Conservation (phyloP, 179 eudicot species). For the Patellifolia procumbens region DNA sequence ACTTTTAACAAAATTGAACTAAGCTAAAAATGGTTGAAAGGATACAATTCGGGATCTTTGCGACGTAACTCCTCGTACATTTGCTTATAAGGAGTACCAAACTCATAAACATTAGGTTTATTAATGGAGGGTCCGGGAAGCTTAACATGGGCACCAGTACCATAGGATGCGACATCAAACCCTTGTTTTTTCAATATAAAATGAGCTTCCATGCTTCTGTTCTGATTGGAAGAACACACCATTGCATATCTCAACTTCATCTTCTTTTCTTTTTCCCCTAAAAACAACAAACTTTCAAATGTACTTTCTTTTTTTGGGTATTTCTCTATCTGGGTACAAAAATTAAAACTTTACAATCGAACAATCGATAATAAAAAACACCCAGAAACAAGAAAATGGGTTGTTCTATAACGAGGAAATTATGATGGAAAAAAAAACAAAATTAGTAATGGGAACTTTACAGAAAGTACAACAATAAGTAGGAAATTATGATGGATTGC, state of each 20-base stretch:
- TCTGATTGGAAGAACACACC: conserved; percentile 99
- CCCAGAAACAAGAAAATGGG: neutral
- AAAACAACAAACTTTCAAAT: neutral
- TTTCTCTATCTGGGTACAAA: conserved; percentile 5
- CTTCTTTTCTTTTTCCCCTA: neutral
- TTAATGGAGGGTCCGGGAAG: conserved; percentile 96
- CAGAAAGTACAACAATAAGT: neutral
- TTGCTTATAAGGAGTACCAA: conserved; percentile 94
- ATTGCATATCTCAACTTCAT: conserved; percentile 72
- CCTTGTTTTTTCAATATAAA: conserved; percentile 70
- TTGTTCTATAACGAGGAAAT: neutral
- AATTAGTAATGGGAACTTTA: neutral
- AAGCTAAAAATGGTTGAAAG: neutral
- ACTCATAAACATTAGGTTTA: conserved; percentile 90
- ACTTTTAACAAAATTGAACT: too few species aligned
- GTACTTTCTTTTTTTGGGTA: neutral
- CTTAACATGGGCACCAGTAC: conserved; percentile 91
- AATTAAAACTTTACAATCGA: conserved; percentile 3
- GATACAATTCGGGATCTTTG: conserved; percentile 78
- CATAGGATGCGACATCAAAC: conserved; percentile 79
- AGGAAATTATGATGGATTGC: conserved; percentile 9
- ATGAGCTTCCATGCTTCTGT: conserved; percentile 98
- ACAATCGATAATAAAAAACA: neutral
- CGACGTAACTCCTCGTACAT: conserved; percentile 94
- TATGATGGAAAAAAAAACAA: neutral